Percentiles rank a stretch among this genome's conserved stretches.
Conservation (phyloP, 148 eudicot species). For the Vaccinium vitisidaea region DNA sequence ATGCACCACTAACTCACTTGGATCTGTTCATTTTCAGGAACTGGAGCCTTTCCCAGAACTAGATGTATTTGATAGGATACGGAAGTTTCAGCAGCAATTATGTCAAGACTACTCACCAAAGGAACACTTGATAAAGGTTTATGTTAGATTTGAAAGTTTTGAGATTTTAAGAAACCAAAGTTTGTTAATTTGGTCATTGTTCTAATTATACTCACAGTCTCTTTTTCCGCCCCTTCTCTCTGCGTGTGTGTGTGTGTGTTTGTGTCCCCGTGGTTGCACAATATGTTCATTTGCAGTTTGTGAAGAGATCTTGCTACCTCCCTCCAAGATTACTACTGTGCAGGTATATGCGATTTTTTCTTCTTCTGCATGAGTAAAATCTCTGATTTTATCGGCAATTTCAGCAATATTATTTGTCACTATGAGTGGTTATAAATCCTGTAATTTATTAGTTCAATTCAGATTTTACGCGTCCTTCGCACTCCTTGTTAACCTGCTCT, state of each 20-base stretch:
- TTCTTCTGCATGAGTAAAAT: neutral
- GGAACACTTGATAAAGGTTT: conserved; percentile 75
- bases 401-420: neutral
- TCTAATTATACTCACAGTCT: conserved; percentile 11
- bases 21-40: conserved; percentile 47
- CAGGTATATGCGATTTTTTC: conserved; percentile 48
- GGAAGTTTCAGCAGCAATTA: conserved; percentile 63
- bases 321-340: conserved; percentile 73
- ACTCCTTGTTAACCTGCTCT: neutral
- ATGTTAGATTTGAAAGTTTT: neutral
- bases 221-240: neutral
- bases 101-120: conserved; percentile 65
- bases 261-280: conserved; percentile 15
- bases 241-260: neutral
- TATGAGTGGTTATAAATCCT: neutral
- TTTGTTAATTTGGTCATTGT: neutral
- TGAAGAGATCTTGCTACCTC: conserved; percentile 68
- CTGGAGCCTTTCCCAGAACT: conserved; percentile 82
- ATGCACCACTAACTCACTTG: too few relatives aligned
- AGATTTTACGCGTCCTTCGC: neutral
- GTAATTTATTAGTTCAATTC: neutral
- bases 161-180: neutral
- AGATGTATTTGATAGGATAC: conserved; percentile 55
- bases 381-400: neutral
- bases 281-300: conserved; percentile 56